Evolutionary conservation across 176 grass and related monocot species (phyloP).

Genomic region (Oropetium thomaeum): DNA sequence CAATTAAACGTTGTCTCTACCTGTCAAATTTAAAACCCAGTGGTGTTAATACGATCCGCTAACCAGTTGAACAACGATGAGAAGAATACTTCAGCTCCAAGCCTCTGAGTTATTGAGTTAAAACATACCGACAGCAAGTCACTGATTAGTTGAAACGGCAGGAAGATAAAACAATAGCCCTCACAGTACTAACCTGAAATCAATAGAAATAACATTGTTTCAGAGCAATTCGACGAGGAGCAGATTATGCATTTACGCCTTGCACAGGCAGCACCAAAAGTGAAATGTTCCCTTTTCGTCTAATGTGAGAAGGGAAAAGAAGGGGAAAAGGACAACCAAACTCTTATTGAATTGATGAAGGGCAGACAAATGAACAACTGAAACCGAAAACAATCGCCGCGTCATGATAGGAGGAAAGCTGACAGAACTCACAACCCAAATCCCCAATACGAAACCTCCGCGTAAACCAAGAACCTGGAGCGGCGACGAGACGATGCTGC

Average conservation of each 20-base stretch:
- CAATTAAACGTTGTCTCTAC: conserved; percentile 8
- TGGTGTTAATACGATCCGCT: not conserved
- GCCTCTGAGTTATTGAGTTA: conserved; percentile 1
- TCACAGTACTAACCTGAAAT: conserved; percentile 22
- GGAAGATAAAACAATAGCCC: conserved; percentile 1
- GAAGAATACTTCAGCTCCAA: not conserved
- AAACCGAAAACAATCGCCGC: not conserved
- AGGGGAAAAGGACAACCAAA: not conserved
- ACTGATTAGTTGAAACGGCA: not conserved
- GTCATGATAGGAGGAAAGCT: not conserved
- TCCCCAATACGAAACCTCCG: not conserved
- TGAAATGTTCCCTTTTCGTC: not conserved
- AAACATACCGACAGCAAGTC: conserved; percentile 9
- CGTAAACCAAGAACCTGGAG: not conserved
- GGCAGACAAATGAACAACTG: not conserved
- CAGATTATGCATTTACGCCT: conserved; percentile 10
- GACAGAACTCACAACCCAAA: conserved; percentile 1
- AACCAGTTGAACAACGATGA: conserved; percentile 9
- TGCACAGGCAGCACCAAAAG: conserved; percentile 3
- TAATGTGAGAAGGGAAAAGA: not conserved
- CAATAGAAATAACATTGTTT: not conserved
- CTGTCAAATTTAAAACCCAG: conserved; percentile 23
- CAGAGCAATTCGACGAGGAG: not conserved
- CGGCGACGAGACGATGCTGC: not conserved
- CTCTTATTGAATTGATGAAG: not conserved